These are phyloP conservation scores for Fusarium pseudograminearum DNA, from an alignment of 2,329 filamentous ascomycete genomes.

Conservation along the genomic window DNA sequence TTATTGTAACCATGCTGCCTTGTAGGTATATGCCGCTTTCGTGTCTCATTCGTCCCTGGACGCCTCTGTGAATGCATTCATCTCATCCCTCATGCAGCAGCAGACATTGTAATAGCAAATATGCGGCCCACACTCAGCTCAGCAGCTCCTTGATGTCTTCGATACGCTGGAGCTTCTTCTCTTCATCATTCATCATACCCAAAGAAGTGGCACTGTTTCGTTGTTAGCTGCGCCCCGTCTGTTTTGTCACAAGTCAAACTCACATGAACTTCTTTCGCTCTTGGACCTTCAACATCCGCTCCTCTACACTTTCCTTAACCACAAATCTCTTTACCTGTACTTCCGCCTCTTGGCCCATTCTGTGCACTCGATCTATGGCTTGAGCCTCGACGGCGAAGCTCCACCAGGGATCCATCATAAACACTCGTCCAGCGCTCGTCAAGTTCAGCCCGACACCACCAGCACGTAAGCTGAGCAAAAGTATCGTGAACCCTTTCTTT, in stretches of 20 bases:
- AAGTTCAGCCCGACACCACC: slow-evolving; percentile 95
- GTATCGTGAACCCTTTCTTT: slow-evolving; percentile 71
- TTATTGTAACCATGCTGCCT: slow-evolving; percentile 15
- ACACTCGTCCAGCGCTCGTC: slow-evolving; percentile 88
- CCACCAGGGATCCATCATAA: slow-evolving; percentile 99
- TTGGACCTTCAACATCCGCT: slow-evolving; percentile 93
- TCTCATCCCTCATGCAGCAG: slow-evolving; percentile 1
- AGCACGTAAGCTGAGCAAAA: slow-evolving; percentile 87
- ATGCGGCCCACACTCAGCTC: slow-evolving; percentile 59
- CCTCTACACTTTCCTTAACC: slow-evolving; percentile 90
- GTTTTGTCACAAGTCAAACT: slow-evolving; percentile 56
- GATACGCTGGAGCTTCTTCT: slow-evolving; percentile 88
- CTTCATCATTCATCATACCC: slow-evolving; percentile 94
- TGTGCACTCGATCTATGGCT: slow-evolving; percentile 96
- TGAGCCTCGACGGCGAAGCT: slow-evolving; percentile 96
- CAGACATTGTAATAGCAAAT: neutral
- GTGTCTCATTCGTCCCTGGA: slow-evolving; percentile 24
- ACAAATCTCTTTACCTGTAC: slow-evolving; percentile 91
- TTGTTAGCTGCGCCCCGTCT: slow-evolving; percentile 27
- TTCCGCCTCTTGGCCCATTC: slow-evolving; percentile 91
- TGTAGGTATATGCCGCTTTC: slow-evolving; percentile 22
- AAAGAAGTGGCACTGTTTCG: slow-evolving; percentile 82
- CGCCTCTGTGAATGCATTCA: slow-evolving; percentile 33
- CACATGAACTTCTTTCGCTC: slow-evolving; percentile 96
- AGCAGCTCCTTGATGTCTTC: slow-evolving; percentile 95